Evolutionary conservation across 2,329 filamentous ascomycete genomes (phyloP), one percentile per base, ranked within the genome.

Genomic region (Neopestalotiopsis rosae): DNA sequence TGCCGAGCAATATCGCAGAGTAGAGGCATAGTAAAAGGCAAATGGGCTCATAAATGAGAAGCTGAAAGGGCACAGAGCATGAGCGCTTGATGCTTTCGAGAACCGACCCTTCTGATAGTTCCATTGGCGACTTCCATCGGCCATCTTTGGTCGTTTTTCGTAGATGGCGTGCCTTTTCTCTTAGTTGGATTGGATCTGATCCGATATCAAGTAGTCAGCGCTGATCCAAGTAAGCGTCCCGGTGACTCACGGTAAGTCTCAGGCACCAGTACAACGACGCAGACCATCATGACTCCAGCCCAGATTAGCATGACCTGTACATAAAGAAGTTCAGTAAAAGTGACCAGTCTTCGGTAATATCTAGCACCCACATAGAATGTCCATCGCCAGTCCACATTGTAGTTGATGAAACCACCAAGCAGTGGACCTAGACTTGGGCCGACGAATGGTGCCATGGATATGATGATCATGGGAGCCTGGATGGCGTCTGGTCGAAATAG

Each of bases 391-490:
- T 84, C 82, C 3, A 86, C 87, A 74, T 91, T 89, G 73, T 91
- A 89, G 78, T 95, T 95, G 78, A 97, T 94, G 78, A 97, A 94
- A 7, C 94, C 94, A 10, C 93, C 94, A 24, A 92, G 78, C 14
- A 91, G 71, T 0, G 89, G 89, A 0, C 90, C 89, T 2, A 89
- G 73, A 6, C 84, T 85, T 0, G 90, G 86, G 74, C 94, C 76
- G 71, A 88, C 80, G 78, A 92, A 92, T 1, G 90, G 91, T 1
- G 84, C 85, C 7, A 90, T 82, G 5, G 91, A 90, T 76, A 92
- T 97, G 17, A 97, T 83, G 81, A 94, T 91, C 94, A 97, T 97
- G 2, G 94, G 94, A 7, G 88, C 87, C 72, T 91, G 90, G 67
- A 97, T 88, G 72, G 93, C 86, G 68, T 91, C 82, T 61, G 87